Conservation (phyloP, 768 basidiomycete species). For the Tulasnella sp. region DNA sequence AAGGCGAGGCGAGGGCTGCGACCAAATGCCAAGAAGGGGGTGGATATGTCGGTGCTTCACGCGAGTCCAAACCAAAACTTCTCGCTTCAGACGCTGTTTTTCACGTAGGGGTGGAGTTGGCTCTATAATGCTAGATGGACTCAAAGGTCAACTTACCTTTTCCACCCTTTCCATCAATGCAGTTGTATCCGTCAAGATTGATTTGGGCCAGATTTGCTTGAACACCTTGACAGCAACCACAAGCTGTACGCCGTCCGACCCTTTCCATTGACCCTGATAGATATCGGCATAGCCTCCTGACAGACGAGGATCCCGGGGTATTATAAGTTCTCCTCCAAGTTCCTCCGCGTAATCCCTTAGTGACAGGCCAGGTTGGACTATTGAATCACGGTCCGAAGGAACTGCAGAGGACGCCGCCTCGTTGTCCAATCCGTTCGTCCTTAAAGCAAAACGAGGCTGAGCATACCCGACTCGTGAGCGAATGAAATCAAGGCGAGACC, state of each 20-base stretch:
- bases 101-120: neutral
- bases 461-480: too few species aligned
- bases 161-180: neutral
- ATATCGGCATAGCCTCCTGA: neutral
- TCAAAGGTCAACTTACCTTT: neutral
- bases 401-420: too few species aligned
- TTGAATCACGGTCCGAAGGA: neutral
- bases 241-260: slow-evolving; percentile 70
- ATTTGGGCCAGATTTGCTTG: slow-evolving; percentile 86
- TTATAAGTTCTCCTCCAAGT: neutral
- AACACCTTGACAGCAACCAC: slow-evolving; percentile 95
- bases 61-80: neutral
- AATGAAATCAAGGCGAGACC: too few species aligned
- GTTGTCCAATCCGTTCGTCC: too few species aligned
- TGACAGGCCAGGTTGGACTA: neutral
- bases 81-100: neutral
- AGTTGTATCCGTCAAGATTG: neutral
- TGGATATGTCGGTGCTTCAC: neutral
- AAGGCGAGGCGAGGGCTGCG: neutral
- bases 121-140: too few species aligned
- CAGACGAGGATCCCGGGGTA: neutral
- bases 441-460: too few species aligned
- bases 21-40: neutral
- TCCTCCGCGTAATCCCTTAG: neutral
- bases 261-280: neutral